Percentiles rank a stretch among this genome's conserved stretches.
phyloP scores from a whole-genome alignment of 768 basidiomycete species.

The Trametes villosa region DNA sequence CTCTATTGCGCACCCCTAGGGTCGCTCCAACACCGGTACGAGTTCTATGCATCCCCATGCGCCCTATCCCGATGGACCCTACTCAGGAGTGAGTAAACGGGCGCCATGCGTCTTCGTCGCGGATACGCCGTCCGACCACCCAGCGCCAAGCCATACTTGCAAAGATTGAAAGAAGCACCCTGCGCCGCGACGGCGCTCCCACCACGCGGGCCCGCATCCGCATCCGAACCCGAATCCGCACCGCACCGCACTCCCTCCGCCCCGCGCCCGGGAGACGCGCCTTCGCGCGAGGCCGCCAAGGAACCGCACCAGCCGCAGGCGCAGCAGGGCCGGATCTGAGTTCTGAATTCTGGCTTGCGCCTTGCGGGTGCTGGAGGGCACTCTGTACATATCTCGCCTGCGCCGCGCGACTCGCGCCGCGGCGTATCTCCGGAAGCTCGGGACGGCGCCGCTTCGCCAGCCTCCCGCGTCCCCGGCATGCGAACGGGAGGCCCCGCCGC shows the following conservation, averaged over 20 bases:
- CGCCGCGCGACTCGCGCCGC: neutral
- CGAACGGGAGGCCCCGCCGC: neutral
- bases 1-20: neutral
- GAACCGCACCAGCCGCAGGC: neutral
- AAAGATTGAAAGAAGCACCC: neutral
- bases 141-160: neutral
- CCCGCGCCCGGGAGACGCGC: neutral
- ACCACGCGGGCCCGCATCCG: neutral
- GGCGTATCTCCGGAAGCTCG: slow-evolving; percentile 10
- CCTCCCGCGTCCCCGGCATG: neutral
- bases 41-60: neutral
- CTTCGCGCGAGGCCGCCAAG: neutral
- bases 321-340: neutral
- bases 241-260: neutral
- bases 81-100: neutral
- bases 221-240: too few species aligned
- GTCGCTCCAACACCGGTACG: slow-evolving; percentile 3
- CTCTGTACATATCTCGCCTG: too few species aligned
- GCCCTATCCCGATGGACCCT: neutral
- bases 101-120: neutral
- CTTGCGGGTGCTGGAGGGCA: neutral
- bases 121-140: neutral
- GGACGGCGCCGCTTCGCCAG: slow-evolving; percentile 11
- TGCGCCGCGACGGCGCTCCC: neutral
- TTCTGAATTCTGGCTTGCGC: neutral